phyloP scores from a whole-genome alignment of 2,329 filamentous ascomycete genomes.

The Cucurbitaria berberidis region DNA sequence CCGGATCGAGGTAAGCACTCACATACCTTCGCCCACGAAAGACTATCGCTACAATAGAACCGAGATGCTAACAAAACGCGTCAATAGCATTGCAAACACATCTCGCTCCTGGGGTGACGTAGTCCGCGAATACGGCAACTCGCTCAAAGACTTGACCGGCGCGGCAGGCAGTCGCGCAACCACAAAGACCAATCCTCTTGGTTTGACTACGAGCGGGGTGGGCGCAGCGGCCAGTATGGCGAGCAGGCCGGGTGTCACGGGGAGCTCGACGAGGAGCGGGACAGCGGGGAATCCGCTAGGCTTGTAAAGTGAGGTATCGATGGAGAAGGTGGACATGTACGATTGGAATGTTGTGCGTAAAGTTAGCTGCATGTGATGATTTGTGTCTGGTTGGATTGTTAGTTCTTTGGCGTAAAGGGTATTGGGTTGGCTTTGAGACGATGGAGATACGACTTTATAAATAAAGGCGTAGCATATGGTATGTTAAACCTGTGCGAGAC shows the following conservation, averaged over 20 bases:
- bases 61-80: neutral
- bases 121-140: constrained; percentile 58
- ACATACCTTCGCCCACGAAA: neutral
- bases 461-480: no score
- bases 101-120: constrained; percentile 56
- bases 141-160: constrained; percentile 56
- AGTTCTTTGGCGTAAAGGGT: neutral
- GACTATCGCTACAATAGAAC: no score
- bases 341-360: neutral
- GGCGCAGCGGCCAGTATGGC: constrained; percentile 40
- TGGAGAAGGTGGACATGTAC: neutral
- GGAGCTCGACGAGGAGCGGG: constrained; percentile 36
- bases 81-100: constrained; percentile 51
- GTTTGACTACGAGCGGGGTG: constrained; percentile 43
- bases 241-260: constrained; percentile 24
- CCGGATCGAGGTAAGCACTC: constrained; percentile 49
- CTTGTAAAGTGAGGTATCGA: constrained; percentile 26
- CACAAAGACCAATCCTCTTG: constrained; percentile 56
- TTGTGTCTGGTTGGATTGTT: neutral
- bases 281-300: constrained; percentile 53
- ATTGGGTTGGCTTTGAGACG: no score
- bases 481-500: no score
- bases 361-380: neutral
- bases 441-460: no score
- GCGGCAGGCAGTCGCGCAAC: constrained; percentile 52